Evolutionary conservation across 2,329 filamentous ascomycete genomes (phyloP), one percentile per base, ranked within the genome.

Genomic region (Aspergillus hortae): DNA sequence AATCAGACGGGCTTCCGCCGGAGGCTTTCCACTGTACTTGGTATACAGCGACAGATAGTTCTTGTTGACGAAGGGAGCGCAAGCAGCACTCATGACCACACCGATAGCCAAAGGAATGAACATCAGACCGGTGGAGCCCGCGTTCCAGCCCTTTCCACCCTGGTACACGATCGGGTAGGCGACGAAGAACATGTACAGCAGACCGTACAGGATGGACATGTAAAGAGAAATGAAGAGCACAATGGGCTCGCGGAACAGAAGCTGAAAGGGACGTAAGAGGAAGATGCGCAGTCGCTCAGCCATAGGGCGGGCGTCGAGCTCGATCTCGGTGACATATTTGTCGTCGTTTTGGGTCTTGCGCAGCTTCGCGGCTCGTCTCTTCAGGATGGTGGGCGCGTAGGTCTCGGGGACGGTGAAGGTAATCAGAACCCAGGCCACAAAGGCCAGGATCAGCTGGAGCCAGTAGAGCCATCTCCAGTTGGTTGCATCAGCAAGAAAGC

Each of bases 341-440:
- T 74, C 59, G 56, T 89, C 81, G 19, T 86, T 84, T 1, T 88
- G 87, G 30, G 83, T 70, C 65, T 86, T 83, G 48, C 90, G 82
- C 55, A 94, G 74, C 67, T 89, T 88, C 63, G 79, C 77, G 2
- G 91, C 91, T 11, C 90, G 81, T 27, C 74, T 74, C 48, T 82
- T 80, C 14, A 96, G 81, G 46, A 96, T 84, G 0, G 84, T 88
- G 0, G 91, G 90, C 0, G 90, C 86, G 67, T 94, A 95, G 0
- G 91, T 96, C 71, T 95, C 91, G 1, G 90, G 89, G 0, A 95
- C 86, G n/a, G 89, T 94, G 71, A 95, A 92, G 27, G 86, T 87
- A 69, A 94, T 91, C 54, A 92, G 67, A 15, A 87, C 54, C 83
- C 87, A 94, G 60, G 87, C 81, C 45, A 86, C 66, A 12, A 78